Conservation (phyloP, 345 rosid genomes). For the Hevea brasiliensis region DNA sequence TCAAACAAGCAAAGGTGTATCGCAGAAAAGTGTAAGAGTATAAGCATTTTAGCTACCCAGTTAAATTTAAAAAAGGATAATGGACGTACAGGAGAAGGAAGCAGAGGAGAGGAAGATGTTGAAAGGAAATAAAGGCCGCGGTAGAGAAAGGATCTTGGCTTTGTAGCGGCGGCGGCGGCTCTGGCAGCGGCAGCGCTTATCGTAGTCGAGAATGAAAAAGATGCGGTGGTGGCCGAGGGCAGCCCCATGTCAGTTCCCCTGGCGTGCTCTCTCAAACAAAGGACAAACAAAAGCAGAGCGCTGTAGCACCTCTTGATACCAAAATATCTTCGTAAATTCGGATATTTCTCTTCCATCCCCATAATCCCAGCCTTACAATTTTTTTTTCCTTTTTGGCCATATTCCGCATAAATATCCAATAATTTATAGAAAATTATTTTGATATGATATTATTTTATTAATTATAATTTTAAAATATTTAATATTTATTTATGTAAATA, state of each 20-base stretch:
- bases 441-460: no score
- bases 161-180: background rate
- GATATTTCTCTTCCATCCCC: background rate
- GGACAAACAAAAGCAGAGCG: background rate
- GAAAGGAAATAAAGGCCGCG: conserved; percentile 9
- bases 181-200: no score
- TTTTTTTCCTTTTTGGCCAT: no score
- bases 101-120: conserved; percentile 10
- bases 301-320: background rate
- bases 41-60: background rate
- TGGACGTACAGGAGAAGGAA: conserved; percentile 22
- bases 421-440: no score
- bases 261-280: background rate
- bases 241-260: conserved; percentile 14
- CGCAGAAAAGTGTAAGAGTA: background rate
- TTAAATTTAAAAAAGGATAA: background rate
- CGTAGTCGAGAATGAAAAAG: background rate
- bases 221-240: conserved; percentile 2
- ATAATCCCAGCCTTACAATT: background rate
- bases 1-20: background rate
- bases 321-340: background rate
- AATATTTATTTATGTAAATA: no score
- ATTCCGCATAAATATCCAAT: no score
- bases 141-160: background rate
- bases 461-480: no score